phyloP scores from a whole-genome alignment of 2,329 filamentous ascomycete species.

The Fusarium sp. region DNA sequence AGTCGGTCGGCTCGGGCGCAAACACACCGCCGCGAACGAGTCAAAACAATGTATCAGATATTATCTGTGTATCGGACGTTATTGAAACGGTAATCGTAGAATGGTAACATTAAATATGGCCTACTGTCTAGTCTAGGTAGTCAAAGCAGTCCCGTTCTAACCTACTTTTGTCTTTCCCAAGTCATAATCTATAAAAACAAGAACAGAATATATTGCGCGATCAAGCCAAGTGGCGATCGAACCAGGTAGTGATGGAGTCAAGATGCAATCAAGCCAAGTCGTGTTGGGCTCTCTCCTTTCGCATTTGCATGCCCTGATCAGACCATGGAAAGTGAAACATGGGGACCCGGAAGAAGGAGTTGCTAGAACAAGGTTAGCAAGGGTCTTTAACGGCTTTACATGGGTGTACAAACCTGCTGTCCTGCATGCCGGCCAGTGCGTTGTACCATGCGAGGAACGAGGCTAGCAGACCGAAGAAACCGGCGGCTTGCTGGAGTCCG shows the following conservation, averaged over 20 bases:
- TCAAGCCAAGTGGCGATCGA: slow-evolving; percentile 22
- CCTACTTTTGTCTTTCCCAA: background rate
- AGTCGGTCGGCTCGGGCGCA: background rate
- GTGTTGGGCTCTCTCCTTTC: slow-evolving; percentile 56
- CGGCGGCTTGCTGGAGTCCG: slow-evolving; percentile 75
- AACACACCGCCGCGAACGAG: background rate
- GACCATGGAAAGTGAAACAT: slow-evolving; percentile 97
- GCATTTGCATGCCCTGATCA: slow-evolving; percentile 74
- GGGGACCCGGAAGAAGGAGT: slow-evolving; percentile 89
- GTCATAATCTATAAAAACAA: background rate
- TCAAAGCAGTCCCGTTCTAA: background rate
- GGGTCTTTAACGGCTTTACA: slow-evolving; percentile 8
- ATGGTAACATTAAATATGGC: background rate
- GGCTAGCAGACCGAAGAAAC: slow-evolving; percentile 80
- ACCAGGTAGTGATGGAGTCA: background rate
- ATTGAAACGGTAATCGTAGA: background rate
- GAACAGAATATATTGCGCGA: background rate
- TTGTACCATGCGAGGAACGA: slow-evolving; percentile 90
- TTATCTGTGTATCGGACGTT: background rate
- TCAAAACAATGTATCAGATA: background rate
- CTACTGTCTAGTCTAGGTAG: slow-evolving; percentile 1
- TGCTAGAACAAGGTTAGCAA: slow-evolving; percentile 64
- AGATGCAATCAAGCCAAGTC: slow-evolving; percentile 25
- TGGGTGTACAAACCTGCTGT: slow-evolving; percentile 61
- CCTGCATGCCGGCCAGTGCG: slow-evolving; percentile 82